Evolutionary conservation across 2,329 filamentous ascomycete species (phyloP), one percentile per base, ranked within the genome.

Genomic region (Fusarium sp.): DNA sequence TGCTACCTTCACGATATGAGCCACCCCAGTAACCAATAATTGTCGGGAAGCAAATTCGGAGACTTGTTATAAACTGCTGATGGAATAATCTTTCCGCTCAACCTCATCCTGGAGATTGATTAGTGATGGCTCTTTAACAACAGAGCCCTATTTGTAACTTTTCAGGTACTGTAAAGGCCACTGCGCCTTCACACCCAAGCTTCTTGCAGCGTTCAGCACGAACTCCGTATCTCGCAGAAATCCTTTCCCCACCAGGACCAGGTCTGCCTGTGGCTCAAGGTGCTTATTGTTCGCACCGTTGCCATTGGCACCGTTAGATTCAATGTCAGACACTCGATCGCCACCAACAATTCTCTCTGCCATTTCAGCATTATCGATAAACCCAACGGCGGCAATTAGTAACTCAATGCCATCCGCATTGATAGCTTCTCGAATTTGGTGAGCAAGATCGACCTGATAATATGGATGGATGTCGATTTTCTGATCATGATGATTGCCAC

Each of bases 221-320:
- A 93, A 88, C 47, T 91, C 89, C 0, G 93, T 91, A 74, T 97
- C 92, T 76, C 93, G 88, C 80, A 96, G 83, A 77, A 96, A 96
- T 74, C 91, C 90, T 50, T 92, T 84, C 0, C 88, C 94, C 2
- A 91, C 83, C 14, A 94, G 83, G 0, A 90, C 88, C 13, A 94
- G 77, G 74, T 97, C 94, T 0, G 85, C 87, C 74, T 82, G 79
- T 14, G 83, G 72, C 4, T 80, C 54, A 2, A 24, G 11, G 15
- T 77, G 79, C 50, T 80, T 79, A 59, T 80, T 86, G 67, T 83
- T 78, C 1, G 76, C 76, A 55, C 87, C 3, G 0, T 13, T 5
- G 5, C 37, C 30, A 2, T 19, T 14, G 3, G 7, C 17, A 6
- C 11, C 7, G 2, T 15, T 22, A 4, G 3, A 7, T n/a, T 20